Evolutionary conservation across 768 basidiomycete species (phyloP), one percentile per base, ranked within the genome.

Genomic region (Asterophora lycoperdoides): DNA sequence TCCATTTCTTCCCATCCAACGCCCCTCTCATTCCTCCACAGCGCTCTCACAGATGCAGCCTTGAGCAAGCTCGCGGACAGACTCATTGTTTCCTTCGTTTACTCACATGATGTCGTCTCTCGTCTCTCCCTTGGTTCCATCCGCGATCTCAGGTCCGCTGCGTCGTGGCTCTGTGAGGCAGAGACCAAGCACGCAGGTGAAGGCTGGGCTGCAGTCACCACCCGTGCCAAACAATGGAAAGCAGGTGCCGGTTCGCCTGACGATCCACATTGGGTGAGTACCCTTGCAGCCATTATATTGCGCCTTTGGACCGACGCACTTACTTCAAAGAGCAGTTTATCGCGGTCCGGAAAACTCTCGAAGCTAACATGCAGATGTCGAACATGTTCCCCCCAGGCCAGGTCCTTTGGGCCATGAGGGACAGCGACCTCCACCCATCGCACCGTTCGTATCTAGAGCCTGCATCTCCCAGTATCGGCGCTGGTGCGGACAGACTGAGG

Each of bases 81-180:
- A 34, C 70, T 93, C 17, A 80, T 92, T 49, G 77, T 80, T 8
- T 89, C 88, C 4, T 84, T 93, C 53, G 81, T 89, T 0, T 85
- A 90, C 65, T 89, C 89, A 8, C 83, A 89, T 61, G 89, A 93
- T 54, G 74, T 89, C 51, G 85, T 93, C 18, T 80, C 87, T 2
- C 76, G 90, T 23, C 71, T 93, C 2, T 89, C 87, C 1, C 69
- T 92, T 2, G 89, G 89, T 8, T 80, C 86, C 32, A 78, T 91
- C 17, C 78, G 83, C 11, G 88, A 93, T 61, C 73, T 92, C 15
- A 79, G 77, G 37, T 81, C 86, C 39, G 86, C 84, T 1, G 81
- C 85, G 2, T 70, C 81, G 55, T 90, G 87, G 87, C 68, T 93
- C n/a, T 89, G 86, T 56, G 81, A 88, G 43, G 86, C 82, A 2